Evolutionary conservation across 2,329 filamentous ascomycete species (phyloP), one percentile per base, ranked within the genome.

Genomic region (Xylariaceae sp.): DNA sequence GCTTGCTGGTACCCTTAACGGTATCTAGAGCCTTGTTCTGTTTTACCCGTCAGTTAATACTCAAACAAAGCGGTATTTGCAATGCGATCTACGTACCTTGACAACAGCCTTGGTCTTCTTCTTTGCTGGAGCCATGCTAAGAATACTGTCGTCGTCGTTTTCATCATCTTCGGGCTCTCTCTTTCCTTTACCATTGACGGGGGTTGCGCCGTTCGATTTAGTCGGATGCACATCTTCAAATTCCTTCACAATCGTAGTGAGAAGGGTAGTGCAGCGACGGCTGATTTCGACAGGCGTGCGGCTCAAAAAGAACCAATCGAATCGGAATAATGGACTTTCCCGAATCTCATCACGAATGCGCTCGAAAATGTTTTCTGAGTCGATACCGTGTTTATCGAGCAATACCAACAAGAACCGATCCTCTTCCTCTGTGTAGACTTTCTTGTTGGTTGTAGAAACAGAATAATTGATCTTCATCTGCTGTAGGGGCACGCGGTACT

Each of bases 381-480:
- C 95, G 42, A 99, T 87, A 5, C 95, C 94, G 68, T 92, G 89
- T 73, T 88, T 90, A 76, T 99, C 92, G 4, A 99, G 82, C 76
- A 97, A 88, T 53, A 99, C 93, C 39, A 99, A 82, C 55, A 99
- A 76, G 76, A 99, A 99, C 2, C 94, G 86, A 72, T 99, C 94
- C 74, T 99, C 94, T 72, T 99, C 94, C 73, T 99, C 95, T 0
- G 92, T 97, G 73, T 99, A 99, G 0, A 99, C 92, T 78, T 99
- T 99, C 80, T 99, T 99, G 83, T 99, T 99, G 8, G 95, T 99
- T 1, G 94, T 99, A 5, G 92, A 96, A 34, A 99, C 94, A 0
- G 92, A 96, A 76, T 99, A 99, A 77, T 96, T 97, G 78, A 99
- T 92, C 80, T 96, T 96, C 70, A 99, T 86, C 75, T 99, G 94